phyloP scores from a whole-genome alignment of 2,329 filamentous ascomycete genomes.

The Nigrospora sphaerica region DNA sequence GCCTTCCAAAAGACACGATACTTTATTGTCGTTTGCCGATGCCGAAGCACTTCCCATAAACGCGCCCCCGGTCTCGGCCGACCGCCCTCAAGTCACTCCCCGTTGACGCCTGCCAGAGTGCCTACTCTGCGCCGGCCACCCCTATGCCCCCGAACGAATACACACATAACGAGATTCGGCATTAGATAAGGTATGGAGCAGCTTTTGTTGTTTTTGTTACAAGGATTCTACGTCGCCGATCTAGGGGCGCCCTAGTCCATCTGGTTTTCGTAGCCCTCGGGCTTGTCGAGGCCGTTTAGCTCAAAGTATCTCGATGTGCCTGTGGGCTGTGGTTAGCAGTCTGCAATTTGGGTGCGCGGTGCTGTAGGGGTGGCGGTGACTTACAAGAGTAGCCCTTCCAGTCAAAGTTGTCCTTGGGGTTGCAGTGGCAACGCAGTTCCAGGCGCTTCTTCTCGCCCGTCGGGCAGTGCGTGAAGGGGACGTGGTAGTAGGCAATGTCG shows the following conservation, averaged over 20 bases:
- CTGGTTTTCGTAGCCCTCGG: slow-evolving; percentile 75
- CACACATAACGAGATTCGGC: too few species aligned
- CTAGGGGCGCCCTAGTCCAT: slow-evolving; percentile 15
- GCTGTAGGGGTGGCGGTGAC: slow-evolving; percentile 23
- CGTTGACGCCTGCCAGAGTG: not conserved
- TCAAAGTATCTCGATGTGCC: slow-evolving; percentile 85
- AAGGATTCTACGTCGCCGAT: too few species aligned
- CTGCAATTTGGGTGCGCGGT: slow-evolving; percentile 3
- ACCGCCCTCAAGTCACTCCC: not conserved
- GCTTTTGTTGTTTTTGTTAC: too few species aligned
- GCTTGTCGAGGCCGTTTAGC: slow-evolving; percentile 72
- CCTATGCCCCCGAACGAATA: too few species aligned
- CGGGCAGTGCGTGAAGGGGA: slow-evolving; percentile 96
- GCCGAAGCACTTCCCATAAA: too few species aligned
- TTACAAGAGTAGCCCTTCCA: slow-evolving; percentile 98
- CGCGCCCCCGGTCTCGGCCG: not conserved
- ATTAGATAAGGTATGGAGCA: too few species aligned
- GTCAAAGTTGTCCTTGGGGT: slow-evolving; percentile 96
- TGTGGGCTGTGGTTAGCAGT: slow-evolving; percentile 25
- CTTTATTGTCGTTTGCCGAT: too few species aligned
- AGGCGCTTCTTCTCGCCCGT: slow-evolving; percentile 78
- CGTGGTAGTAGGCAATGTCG: slow-evolving; percentile 96
- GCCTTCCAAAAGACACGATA: too few species aligned
- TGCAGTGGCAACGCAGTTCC: slow-evolving; percentile 87
- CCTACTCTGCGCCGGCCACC: too few species aligned